Conservation (phyloP, 345 rosid genomes). For the Citropsis articulata region DNA sequence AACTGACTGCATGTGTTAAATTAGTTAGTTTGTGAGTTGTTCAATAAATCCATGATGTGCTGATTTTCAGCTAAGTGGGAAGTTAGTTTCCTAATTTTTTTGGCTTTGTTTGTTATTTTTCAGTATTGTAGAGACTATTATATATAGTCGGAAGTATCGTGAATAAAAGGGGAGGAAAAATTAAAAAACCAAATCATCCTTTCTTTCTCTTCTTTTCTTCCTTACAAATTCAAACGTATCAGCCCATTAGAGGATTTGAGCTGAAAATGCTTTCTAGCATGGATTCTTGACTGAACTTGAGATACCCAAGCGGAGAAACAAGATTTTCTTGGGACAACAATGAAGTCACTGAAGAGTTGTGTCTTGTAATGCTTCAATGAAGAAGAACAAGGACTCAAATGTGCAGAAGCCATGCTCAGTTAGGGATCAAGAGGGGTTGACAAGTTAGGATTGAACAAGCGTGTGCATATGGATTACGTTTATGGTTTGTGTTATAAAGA, state of each 20-base stretch:
- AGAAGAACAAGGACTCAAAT: conserved; percentile 39
- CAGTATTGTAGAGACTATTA: too few relatives aligned
- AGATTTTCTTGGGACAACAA: conserved; percentile 36
- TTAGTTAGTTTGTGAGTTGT: too few relatives aligned
- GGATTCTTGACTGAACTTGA: conserved; percentile 39
- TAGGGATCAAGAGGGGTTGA: background rate
- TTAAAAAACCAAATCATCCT: too few relatives aligned
- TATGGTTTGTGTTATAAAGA: background rate
- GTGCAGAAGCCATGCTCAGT: conserved; percentile 48
- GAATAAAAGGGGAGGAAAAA: too few relatives aligned
- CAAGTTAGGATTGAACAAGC: background rate
- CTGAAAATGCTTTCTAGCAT: conserved; percentile 36
- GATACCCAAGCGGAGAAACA: conserved; percentile 34
- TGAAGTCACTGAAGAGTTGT: conserved; percentile 28
- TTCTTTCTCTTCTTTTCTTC: too few relatives aligned
- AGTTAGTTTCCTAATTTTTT: too few relatives aligned
- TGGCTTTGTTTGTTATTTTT: too few relatives aligned
- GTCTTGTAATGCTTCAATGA: conserved; percentile 27
- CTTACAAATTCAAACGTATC: too few relatives aligned
- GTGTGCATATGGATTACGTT: background rate
- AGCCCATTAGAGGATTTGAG: conserved; percentile 56
- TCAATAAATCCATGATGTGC: too few relatives aligned
- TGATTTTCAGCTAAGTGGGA: too few relatives aligned
- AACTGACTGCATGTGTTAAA: too few relatives aligned
- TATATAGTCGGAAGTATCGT: too few relatives aligned